Evolutionary conservation across 305 asterid genomes (phyloP), one percentile per base, ranked within the genome.

Genomic region (Fraxinus paxiana): DNA sequence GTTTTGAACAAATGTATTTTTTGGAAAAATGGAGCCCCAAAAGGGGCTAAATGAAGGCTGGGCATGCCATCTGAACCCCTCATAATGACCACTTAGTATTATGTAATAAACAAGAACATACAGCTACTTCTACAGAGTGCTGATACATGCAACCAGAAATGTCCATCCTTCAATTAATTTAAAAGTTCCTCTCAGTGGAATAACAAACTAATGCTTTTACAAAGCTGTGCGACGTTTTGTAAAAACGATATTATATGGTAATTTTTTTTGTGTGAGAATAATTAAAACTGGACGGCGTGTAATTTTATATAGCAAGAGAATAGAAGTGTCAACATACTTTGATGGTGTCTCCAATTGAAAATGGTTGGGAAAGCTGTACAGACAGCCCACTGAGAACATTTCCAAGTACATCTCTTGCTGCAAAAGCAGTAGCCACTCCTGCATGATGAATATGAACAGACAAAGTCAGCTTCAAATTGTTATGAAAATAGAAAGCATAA

Each of bases 361-460:
- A 96, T 43, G 97, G 99, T 74, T 79, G 92, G 3, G 97, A 88
- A 78, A 92, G 73, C 84, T 96, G 97, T 37, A 96, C 88, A 37
- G 93, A 87, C 43, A 96, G 87, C 31, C 99, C 99, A 22, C 98
- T 92, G 46, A 96, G 92, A 54, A 94, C 90, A 88, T 92, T 96
- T 73, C 98, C 99, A 77, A 96, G 97, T 82, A 94, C 81, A 78
- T 94, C 98, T 86, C 88, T 89, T 83, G 97, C 87, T 13, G 99
- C 99, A 87, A 92, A 96, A 87, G 98, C 99, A 86, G 99, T 92
- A 75, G 99, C 99, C 81, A 96, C 95, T 71, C 99, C 99, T 96
- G 94, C 75, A 86, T 59, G 72, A 48, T 78, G 78, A 77, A 81
- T 82, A 80, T 43, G 79, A 63, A 65, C 70, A 56, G 75, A 46